Evolutionary conservation across 352 stramenopile species (phyloP).

Genomic region (Phytophthora macrochlamydospora): DNA sequence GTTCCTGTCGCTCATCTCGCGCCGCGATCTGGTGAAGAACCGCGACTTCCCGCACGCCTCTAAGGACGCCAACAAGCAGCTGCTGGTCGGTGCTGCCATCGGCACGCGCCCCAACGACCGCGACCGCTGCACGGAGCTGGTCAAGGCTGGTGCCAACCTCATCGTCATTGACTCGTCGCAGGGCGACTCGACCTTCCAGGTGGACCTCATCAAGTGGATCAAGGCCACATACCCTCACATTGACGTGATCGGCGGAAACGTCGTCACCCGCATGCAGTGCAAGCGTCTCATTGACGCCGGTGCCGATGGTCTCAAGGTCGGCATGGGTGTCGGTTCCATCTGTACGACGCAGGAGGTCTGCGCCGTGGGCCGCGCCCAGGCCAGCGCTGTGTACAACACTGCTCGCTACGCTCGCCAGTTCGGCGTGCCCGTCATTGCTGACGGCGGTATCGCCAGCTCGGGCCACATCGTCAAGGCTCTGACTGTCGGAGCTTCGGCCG

Average conservation of each 20-base stretch:
- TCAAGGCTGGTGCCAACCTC: slow-evolving; percentile 97
- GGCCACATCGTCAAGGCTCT: slow-evolving; percentile 99
- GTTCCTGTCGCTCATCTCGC: slow-evolving; percentile 98
- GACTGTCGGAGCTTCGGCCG: slow-evolving; percentile 95
- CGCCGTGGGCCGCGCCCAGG: slow-evolving; percentile 98
- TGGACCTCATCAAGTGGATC: slow-evolving; percentile 94
- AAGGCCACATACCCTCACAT: slow-evolving; percentile 95
- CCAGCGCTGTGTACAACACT: slow-evolving; percentile 99
- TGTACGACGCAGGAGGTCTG: slow-evolving; percentile 99
- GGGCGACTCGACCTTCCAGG: slow-evolving; percentile 96
- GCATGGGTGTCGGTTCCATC: slow-evolving; percentile 99
- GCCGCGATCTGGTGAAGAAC: slow-evolving; percentile 98
- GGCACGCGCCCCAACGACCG: slow-evolving; percentile 97
- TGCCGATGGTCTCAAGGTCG: slow-evolving; percentile 98
- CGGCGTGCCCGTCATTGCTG: slow-evolving; percentile 98
- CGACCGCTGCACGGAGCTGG: slow-evolving; percentile 90
- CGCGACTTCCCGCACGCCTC: slow-evolving; percentile 97
- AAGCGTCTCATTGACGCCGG: slow-evolving; percentile 99
- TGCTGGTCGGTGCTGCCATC: slow-evolving; percentile 98
- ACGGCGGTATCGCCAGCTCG: slow-evolving; percentile 98
- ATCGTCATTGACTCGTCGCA: slow-evolving; percentile 99
- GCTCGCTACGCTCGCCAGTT: slow-evolving; percentile 95
- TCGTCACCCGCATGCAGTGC: slow-evolving; percentile 98
- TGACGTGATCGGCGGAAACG: slow-evolving; percentile 99
- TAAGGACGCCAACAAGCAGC: slow-evolving; percentile 98